phyloP scores from a whole-genome alignment of 2,329 filamentous ascomycete genomes.

The Fusarium musae region DNA sequence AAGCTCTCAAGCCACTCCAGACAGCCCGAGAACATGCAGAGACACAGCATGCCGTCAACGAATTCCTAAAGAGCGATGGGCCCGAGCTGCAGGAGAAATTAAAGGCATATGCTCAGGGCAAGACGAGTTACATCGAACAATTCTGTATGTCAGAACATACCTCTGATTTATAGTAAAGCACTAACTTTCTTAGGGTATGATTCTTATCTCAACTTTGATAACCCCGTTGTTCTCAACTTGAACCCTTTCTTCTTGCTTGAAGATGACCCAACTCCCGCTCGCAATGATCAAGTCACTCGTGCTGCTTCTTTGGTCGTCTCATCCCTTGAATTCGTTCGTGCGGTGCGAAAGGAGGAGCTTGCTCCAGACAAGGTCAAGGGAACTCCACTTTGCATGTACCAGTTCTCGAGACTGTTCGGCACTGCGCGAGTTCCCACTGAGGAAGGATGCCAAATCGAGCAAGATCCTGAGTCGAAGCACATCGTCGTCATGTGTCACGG shows the following conservation, averaged over 20 bases:
- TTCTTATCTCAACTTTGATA: constrained; percentile 97
- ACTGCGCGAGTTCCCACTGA: constrained; percentile 95
- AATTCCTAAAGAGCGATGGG: constrained; percentile 85
- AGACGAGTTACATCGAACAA: constrained; percentile 97
- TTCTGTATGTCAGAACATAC: constrained; percentile 73
- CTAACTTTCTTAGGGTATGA: constrained; percentile 80
- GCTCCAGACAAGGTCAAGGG: constrained; percentile 88
- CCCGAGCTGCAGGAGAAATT: constrained; percentile 87
- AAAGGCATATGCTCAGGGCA: constrained; percentile 88
- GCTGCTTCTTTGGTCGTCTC: constrained; percentile 93
- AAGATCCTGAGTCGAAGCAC: constrained; percentile 93
- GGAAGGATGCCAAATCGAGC: constrained; percentile 93
- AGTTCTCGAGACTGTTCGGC: constrained; percentile 94
- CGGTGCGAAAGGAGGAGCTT: constrained; percentile 91
- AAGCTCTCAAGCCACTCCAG: constrained; percentile 84
- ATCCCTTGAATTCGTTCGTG: constrained; percentile 89
- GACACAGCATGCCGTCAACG: constrained; percentile 80
- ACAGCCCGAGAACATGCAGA: constrained; percentile 83
- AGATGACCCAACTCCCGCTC: constrained; percentile 94
- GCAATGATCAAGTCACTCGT: constrained; percentile 95
- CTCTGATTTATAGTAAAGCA: background rate
- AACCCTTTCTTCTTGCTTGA: constrained; percentile 98
- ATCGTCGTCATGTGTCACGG: constrained; percentile 93
- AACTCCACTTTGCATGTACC: constrained; percentile 94
- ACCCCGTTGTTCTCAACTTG: constrained; percentile 94